Evolutionary conservation across 768 basidiomycete species (phyloP), one percentile per base, ranked within the genome.

Genomic region (Lactarius trivialis): DNA sequence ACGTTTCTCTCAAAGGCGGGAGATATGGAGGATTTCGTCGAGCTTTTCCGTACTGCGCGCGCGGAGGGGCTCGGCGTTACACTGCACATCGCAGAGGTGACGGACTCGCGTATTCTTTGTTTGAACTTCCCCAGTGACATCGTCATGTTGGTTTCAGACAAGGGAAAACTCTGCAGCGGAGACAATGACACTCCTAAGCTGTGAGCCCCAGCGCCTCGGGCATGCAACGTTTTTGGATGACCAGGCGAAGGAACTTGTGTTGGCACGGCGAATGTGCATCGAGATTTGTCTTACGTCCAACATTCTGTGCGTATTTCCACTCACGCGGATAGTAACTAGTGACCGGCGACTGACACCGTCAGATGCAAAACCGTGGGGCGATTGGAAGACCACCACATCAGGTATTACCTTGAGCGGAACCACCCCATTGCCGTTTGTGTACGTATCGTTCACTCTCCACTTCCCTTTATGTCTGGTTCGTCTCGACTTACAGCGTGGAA

Each of bases 231-330:
- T 88, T 73, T 78, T 94, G 26, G 76, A 84, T 61, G 80, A 82
- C 2, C 81, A 82, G 51, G 82, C 83, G 0, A 80, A 82, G 63
- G 72, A 75, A 1, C 70, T 85, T 43, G 87, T 91, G 8, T 73
- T 81, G 57, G 69, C 76, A 28, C 79, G 82, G 39, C 81, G 81
- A 48, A 80, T 77, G 24, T 83, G 83, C 69, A 81, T 93, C 43
- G 91, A 93, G 72, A 85, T 93, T 48, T 93, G 91, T 70, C 78
- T 93, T 32, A 85, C 80, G 19, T 92, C 91, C 0, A 93, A 93
- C 72, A 69, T 93, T 12, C 65, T 91, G 84, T 88, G 70, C 57
- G 85, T 21, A 28, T 36, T 30, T 49, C 41, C 60, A 24, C 56
- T 15, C 43, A 45, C 43, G 24, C 37, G 37, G 17, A 39, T 21